Evolutionary conservation across 164 flowering plant genomes (phyloP).

Genomic region (Amborella trichopoda): DNA sequence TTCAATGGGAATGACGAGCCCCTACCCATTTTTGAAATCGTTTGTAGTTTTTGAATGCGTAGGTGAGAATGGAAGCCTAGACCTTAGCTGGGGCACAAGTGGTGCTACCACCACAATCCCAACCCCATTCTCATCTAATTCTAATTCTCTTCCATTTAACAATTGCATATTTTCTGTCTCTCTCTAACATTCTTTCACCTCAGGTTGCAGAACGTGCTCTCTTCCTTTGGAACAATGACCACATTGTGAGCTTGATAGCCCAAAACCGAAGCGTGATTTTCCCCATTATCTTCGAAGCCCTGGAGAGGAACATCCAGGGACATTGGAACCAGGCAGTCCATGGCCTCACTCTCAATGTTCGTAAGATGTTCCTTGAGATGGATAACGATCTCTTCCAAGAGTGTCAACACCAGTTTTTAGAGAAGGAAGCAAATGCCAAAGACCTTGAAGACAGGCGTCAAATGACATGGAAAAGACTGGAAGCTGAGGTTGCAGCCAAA

Average conservation of each 20-base stretch:
- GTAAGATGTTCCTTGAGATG: conserved; percentile 31
- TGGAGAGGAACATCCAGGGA: conserved; percentile 23
- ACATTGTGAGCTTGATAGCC: conserved; percentile 27
- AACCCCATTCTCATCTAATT: no score
- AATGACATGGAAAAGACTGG: conserved; percentile 30
- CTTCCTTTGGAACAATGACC: conserved; percentile 36
- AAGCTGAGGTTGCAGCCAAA: conserved; percentile 18
- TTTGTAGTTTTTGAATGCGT: no score
- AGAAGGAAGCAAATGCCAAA: conserved; percentile 20
- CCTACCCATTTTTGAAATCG: no score
- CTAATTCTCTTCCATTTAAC: no score
- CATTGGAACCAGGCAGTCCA: conserved; percentile 41
- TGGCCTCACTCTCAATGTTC: conserved; percentile 27
- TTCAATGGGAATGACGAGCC: no score
- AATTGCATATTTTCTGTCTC: no score
- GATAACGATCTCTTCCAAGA: conserved; percentile 33
- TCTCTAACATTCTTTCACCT: no score
- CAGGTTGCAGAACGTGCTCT: conserved; percentile 39
- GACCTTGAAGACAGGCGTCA: conserved; percentile 26
- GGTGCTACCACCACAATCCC: no score
- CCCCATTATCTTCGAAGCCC: conserved; percentile 27
- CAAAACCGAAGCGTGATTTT: conserved; percentile 23
- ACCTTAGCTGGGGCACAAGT: no score
- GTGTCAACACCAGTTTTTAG: conserved; percentile 20
- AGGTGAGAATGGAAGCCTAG: no score